phyloP scores from a whole-genome alignment of 2,329 filamentous ascomycete species.

The Lojkania enalia region DNA sequence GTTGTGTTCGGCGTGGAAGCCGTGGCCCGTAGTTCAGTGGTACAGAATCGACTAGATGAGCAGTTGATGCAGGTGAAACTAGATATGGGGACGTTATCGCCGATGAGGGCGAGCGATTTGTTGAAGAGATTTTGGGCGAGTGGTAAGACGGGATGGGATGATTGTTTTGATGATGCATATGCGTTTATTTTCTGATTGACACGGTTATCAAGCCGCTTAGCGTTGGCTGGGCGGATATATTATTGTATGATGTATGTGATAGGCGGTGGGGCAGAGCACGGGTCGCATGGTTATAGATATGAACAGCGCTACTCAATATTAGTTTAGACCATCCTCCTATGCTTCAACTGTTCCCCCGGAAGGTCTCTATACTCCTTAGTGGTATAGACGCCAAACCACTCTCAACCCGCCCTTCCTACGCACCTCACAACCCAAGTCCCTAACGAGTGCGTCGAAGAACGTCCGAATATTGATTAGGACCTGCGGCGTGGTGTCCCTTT shows the following conservation, averaged over 20 bases:
- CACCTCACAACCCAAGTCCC: constrained; percentile 8
- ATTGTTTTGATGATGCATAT: constrained; percentile 30
- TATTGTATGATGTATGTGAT: too few relatives aligned
- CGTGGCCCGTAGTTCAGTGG: constrained; percentile 19
- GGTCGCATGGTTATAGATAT: too few relatives aligned
- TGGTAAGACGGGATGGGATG: constrained; percentile 29
- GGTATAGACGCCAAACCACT: constrained; percentile 6
- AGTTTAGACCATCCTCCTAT: too few relatives aligned
- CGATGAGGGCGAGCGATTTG: constrained; percentile 23
- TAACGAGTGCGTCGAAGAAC: constrained; percentile 9
- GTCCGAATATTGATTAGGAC: not conserved
- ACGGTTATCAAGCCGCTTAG: too few relatives aligned
- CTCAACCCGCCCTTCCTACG: constrained; percentile 7
- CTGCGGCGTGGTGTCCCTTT: not conserved
- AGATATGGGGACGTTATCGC: constrained; percentile 24
- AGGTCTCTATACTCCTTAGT: constrained; percentile 5
- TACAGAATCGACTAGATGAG: constrained; percentile 23
- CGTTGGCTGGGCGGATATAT: too few relatives aligned
- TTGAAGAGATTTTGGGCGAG: constrained; percentile 30
- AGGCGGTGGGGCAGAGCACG: too few relatives aligned
- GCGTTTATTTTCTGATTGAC: constrained; percentile 24
- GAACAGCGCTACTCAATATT: too few relatives aligned
- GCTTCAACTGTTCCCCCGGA: constrained; percentile 1
- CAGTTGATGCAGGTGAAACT: constrained; percentile 18
- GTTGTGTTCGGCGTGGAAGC: constrained; percentile 33